phyloP scores from a whole-genome alignment of 305 asterid genomes.

The Fraxinus paxiana region DNA sequence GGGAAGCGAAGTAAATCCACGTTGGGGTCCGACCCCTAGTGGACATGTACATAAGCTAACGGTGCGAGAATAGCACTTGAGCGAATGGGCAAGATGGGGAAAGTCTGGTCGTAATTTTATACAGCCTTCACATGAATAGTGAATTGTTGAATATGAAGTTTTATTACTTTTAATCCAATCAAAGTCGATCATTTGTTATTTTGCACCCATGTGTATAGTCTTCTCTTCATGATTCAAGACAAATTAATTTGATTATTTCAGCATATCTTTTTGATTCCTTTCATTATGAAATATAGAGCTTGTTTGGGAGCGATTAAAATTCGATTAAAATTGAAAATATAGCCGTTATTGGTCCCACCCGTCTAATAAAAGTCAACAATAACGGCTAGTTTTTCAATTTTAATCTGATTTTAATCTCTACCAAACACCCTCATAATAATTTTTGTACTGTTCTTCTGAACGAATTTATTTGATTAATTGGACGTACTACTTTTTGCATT shows the following conservation, averaged over 20 bases:
- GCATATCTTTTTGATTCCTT: neutral
- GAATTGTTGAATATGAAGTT: neutral
- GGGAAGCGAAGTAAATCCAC: neutral
- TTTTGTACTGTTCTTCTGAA: neutral
- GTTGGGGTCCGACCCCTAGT: neutral
- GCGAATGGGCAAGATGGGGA: neutral
- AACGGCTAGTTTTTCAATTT: no score
- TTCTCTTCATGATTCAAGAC: neutral
- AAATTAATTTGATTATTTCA: neutral
- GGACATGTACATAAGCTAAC: neutral
- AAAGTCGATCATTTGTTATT: neutral
- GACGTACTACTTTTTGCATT: conserved; percentile 2
- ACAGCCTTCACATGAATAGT: neutral
- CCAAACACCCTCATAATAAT: no score
- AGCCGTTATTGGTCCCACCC: no score
- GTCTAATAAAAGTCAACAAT: no score
- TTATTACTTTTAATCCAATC: conserved; percentile 1
- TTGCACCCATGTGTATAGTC: neutral
- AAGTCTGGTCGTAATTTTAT: neutral
- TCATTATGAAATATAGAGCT: conserved; percentile 6
- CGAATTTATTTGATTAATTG: neutral
- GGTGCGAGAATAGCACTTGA: neutral
- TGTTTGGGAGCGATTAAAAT: no score
- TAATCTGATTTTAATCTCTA: no score
- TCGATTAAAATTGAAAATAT: no score